These are phyloP conservation scores for Pseudomonodictys pantanalensis DNA, from an alignment of 495 filamentous ascomycete species.

Conservation along the genomic window DNA sequence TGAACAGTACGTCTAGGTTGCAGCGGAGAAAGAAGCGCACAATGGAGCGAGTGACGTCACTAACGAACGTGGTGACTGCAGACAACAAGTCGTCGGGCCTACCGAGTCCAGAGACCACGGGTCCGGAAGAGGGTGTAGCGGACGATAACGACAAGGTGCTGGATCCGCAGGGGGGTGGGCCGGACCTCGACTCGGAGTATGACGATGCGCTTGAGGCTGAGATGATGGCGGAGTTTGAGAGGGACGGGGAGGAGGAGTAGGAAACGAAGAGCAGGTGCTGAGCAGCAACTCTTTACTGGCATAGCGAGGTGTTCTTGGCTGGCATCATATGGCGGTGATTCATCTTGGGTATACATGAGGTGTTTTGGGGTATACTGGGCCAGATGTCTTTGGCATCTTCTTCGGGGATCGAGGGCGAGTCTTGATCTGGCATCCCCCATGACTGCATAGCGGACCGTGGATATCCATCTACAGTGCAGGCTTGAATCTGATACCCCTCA, in stretches of 20 bases:
- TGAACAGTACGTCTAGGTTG: slow-evolving; percentile 49
- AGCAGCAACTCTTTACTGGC: neutral
- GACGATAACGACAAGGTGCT: slow-evolving; percentile 34
- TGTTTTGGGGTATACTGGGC: slow-evolving; percentile 17
- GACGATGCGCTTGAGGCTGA: slow-evolving; percentile 64
- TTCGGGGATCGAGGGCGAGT: neutral
- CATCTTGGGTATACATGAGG: slow-evolving; percentile 35
- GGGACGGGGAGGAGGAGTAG: slow-evolving; percentile 9
- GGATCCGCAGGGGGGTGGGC: slow-evolving; percentile 45
- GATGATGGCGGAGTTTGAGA: slow-evolving; percentile 63
- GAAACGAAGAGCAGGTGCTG: neutral
- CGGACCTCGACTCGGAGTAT: slow-evolving; percentile 17
- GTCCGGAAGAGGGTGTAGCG: slow-evolving; percentile 50
- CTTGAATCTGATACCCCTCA: too few species aligned
- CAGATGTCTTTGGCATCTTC: neutral
- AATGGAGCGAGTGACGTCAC: slow-evolving; percentile 41
- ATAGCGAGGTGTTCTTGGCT: neutral
- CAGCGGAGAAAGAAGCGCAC: slow-evolving; percentile 45
- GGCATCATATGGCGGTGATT: slow-evolving; percentile 5
- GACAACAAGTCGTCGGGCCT: slow-evolving; percentile 36
- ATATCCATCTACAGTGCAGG: too few species aligned
- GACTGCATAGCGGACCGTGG: too few species aligned
- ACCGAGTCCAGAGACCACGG: slow-evolving; percentile 50
- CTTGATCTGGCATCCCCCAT: neutral
- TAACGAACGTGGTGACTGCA: slow-evolving; percentile 41